Evolutionary conservation across 2,329 filamentous ascomycete species (phyloP).

Genomic region (Epichloe coenophiala): DNA sequence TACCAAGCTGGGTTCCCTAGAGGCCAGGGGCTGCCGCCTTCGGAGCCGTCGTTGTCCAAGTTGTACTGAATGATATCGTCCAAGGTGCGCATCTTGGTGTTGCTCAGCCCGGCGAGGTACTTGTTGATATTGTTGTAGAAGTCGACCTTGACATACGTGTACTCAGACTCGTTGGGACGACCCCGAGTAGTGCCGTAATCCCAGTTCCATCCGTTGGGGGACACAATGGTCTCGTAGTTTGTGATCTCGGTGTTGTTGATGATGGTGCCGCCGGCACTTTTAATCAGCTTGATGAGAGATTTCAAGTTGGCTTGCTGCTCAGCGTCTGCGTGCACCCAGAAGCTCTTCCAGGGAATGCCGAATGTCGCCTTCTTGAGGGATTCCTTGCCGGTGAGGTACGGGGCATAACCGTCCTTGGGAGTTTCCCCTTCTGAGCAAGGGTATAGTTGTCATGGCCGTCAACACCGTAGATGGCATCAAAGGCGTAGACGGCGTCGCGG

Average conservation of each 20-base stretch:
- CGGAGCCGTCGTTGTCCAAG: slow-evolving; percentile 46
- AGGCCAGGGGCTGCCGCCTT: slow-evolving; percentile 50
- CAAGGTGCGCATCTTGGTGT: slow-evolving; percentile 44
- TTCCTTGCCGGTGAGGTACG: slow-evolving; percentile 38
- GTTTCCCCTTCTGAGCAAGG: slow-evolving; percentile 37
- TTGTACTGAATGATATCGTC: slow-evolving; percentile 56
- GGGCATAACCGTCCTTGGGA: slow-evolving; percentile 40
- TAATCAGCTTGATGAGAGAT: slow-evolving; percentile 33
- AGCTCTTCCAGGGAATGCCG: slow-evolving; percentile 57
- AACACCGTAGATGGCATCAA: slow-evolving; percentile 55
- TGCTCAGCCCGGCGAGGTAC: slow-evolving; percentile 49
- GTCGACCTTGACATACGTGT: slow-evolving; percentile 58
- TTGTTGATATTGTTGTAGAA: slow-evolving; percentile 49
- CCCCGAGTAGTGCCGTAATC: slow-evolving; percentile 50
- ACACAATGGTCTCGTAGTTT: slow-evolving; percentile 46
- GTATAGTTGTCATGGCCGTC: slow-evolving; percentile 56
- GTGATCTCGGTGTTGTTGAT: slow-evolving; percentile 59
- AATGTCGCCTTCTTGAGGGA: slow-evolving; percentile 50
- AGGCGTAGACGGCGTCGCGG: slow-evolving; percentile 50
- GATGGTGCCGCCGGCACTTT: slow-evolving; percentile 49
- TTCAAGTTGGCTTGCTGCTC: slow-evolving; percentile 42
- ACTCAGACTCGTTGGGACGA: slow-evolving; percentile 59
- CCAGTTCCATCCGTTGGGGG: slow-evolving; percentile 60
- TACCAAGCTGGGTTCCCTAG: slow-evolving; percentile 46
- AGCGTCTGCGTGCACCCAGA: slow-evolving; percentile 49